Evolutionary conservation across 805 yeast genomes (phyloP), one percentile per base, ranked within the genome.

Genomic region (Diddensiella transvaalensis): DNA sequence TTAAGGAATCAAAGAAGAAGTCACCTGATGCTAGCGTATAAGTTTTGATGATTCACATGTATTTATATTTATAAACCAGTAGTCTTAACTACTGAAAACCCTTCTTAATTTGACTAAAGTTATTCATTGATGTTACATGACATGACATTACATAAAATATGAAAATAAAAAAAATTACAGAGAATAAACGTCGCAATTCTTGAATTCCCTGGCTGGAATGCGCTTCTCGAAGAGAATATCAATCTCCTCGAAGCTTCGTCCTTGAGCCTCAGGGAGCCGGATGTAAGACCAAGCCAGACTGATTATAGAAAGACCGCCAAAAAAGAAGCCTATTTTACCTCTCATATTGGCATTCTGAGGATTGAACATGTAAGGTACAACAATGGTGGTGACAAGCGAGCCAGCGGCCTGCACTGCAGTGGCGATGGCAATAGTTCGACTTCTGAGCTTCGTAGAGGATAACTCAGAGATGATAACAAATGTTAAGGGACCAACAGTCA

Each of bases 181-280:
- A 26, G 8, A 6, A 24, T 48, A 49, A 3, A 51, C 53, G 41
- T 53, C 51, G 40, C 52, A 56, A n/a, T 23, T 35, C 47, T 45
- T 42, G 48, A 56, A 56, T 8, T 49, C 49, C 32, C 39, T 39
- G 30, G 56, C 41, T 2, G 35, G 43, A 18, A 56, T 48, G 26
- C 37, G 19, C 36, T 51, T 42, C 46, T 56, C 60, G 63, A 80
- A 82, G 66, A 81, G 64, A 46, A 68, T 65, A 62, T 80, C 85
- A 59, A 82, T 66, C 58, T 82, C 85, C 44, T 79, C 82, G 59
- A 69, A 79, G 0, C 85, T 77, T 61, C 82, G 72, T 42, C 73
- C 74, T 54, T 70, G 70, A 22, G 84, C 76, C 62, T 82, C 87
- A 6, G 87, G 86, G 42, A 80, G 66, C 43, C 76, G 73, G 62